These are phyloP conservation scores for Amanita brunnescens DNA, from an alignment of 768 basidiomycete species.

Conservation along the genomic window DNA sequence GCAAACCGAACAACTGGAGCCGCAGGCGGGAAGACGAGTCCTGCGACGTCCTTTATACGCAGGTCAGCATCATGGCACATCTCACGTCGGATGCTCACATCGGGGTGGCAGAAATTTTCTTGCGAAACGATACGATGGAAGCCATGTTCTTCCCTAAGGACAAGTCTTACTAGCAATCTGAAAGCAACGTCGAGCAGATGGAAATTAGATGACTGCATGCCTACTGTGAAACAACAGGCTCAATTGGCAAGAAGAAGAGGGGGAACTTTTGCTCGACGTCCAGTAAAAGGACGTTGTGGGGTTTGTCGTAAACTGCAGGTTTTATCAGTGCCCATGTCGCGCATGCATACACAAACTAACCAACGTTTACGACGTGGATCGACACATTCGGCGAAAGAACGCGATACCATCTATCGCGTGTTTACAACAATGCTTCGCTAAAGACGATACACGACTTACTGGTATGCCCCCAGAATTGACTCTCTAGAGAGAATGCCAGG, in stretches of 20 bases:
- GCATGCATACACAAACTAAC: slow-evolving; percentile 19
- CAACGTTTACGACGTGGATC: slow-evolving; percentile 27
- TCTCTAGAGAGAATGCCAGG: slow-evolving; percentile 38
- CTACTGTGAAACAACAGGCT: slow-evolving; percentile 34
- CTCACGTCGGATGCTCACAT: slow-evolving; percentile 13
- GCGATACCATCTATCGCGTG: slow-evolving; percentile 42
- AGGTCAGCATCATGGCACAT: neutral
- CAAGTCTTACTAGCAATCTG: slow-evolving; percentile 39
- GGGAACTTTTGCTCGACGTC: slow-evolving; percentile 41
- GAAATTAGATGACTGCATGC: slow-evolving; percentile 4
- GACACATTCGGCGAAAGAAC: slow-evolving; percentile 39
- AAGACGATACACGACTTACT: slow-evolving; percentile 22
- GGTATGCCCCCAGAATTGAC: slow-evolving; percentile 42
- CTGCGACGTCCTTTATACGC: slow-evolving; percentile 14
- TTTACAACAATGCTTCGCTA: neutral
- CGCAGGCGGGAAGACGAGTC: slow-evolving; percentile 16
- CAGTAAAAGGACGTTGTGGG: slow-evolving; percentile 27
- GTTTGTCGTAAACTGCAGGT: slow-evolving; percentile 35
- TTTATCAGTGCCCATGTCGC: neutral
- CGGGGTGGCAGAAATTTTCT: slow-evolving; percentile 31
- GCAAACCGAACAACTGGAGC: slow-evolving; percentile 13
- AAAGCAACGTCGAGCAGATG: neutral
- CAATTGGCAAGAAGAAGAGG: slow-evolving; percentile 33
- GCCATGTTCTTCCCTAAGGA: slow-evolving; percentile 31
- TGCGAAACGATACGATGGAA: slow-evolving; percentile 36